These are phyloP conservation scores for Termitomyces heimii DNA, from an alignment of 768 basidiomycete species.

Conservation along the genomic window DNA sequence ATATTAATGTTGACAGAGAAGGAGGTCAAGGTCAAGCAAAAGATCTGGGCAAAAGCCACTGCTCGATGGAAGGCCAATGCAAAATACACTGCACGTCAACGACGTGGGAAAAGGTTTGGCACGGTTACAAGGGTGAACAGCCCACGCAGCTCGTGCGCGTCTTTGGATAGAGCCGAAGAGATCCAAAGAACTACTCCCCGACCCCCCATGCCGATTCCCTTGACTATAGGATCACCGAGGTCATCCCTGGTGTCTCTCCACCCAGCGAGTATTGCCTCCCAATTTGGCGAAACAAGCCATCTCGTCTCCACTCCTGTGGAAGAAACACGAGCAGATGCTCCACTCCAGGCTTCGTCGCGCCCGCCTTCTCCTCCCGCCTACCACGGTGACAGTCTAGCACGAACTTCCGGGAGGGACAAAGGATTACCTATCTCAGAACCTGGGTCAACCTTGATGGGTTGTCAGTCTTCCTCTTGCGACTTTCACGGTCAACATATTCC, in stretches of 20 bases:
- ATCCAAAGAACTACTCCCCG: constrained; percentile 1
- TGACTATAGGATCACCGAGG: constrained; percentile 21
- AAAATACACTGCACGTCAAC: constrained; percentile 53
- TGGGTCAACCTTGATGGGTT: constrained; percentile 8
- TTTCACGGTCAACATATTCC: constrained; percentile 4
- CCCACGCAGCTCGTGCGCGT: constrained; percentile 20
- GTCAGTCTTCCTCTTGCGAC: constrained; percentile 7
- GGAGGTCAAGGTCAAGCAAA: constrained; percentile 45
- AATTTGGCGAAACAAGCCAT: neutral
- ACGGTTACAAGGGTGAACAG: constrained; percentile 18
- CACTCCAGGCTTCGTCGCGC: constrained; percentile 11
- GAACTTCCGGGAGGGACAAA: neutral
- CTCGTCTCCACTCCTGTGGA: constrained; percentile 12
- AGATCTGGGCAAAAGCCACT: constrained; percentile 58
- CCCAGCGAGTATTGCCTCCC: neutral
- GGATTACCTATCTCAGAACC: neutral
- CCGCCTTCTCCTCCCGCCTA: constrained; percentile 35
- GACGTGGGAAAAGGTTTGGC: constrained; percentile 38
- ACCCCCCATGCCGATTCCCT: constrained; percentile 11
- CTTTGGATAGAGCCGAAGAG: constrained; percentile 8
- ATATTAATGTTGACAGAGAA: constrained; percentile 29
- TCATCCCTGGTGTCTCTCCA: constrained; percentile 23
- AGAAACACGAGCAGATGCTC: constrained; percentile 3
- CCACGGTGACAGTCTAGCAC: constrained; percentile 23
- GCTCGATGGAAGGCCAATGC: constrained; percentile 66